Evolutionary conservation across 331 rosid species (phyloP), one percentile per base, ranked within the genome.

Genomic region (Quercus lobata): DNA sequence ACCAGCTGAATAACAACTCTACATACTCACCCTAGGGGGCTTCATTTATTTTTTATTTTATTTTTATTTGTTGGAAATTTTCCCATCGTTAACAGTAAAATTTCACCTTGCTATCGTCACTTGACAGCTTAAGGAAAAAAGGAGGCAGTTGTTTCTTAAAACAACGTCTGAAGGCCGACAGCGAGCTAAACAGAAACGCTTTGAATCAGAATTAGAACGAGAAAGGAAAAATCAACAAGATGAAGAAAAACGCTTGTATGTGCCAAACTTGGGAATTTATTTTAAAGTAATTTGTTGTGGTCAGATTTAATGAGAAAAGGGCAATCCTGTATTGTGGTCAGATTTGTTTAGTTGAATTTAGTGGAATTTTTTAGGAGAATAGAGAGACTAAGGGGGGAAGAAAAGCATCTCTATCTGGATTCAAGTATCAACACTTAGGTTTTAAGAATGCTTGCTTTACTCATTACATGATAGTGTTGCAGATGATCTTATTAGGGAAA

Each of bases 101-200:
- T 34, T 12, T 44, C 77, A 1, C 18, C 71, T 74, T 62, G 19
- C n/a, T 71, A 17, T 83, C 68, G 77, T 81, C 70, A 46, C 72
- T 72, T 75, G 82, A 22, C 92, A 93, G 99, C 86, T 91, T 46
- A 83, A 82, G 82, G 93, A 90, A 84, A 93, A 96, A 88, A 93
- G 83, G 85, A 90, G 91, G 75, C 99, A 90, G 54, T 71, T 96
- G 85, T 88, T 94, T 76, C 89, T 96, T 72, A 96, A 96, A 84
- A 89, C 97, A 85, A 93, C 93, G 81, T 92, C 94, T 60, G 99
- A 96, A 79, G 99, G 98, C 66, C 83, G 97, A 79, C 93, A 87
- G 87, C 89, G 97, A 79, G 87, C 90, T 79, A 96, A 89, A 76
- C 97, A 87, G 84, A 96, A 91, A 86, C 93, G 99, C 55, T 77